A percentile compares a stretch with the other conserved stretches of the same genome.
phyloP scores from a whole-genome alignment of 2,329 filamentous ascomycete genomes.

The Oidium heveae region DNA sequence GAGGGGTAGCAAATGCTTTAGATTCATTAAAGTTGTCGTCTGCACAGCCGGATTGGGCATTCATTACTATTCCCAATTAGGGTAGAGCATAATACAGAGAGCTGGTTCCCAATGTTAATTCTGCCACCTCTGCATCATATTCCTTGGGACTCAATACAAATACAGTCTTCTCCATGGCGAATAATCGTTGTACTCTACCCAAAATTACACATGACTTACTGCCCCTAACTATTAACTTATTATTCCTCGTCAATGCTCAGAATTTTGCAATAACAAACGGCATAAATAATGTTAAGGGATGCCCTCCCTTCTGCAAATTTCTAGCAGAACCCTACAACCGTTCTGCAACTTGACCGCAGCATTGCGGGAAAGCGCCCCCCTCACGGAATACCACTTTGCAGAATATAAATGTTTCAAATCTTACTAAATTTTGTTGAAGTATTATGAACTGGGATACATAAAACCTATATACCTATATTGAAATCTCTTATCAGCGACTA shows the following conservation, averaged over 20 bases:
- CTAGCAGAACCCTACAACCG: constrained; percentile 4
- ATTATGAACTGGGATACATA: too few species aligned
- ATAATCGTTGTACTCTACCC: constrained; percentile 23
- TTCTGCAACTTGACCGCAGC: constrained; percentile 6
- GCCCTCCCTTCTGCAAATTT: constrained; percentile 6
- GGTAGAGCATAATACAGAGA: constrained; percentile 7
- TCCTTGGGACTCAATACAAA: constrained; percentile 15
- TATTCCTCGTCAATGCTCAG: constrained; percentile 11
- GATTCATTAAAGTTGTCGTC: constrained; percentile 1
- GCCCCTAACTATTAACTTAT: constrained; percentile 11
- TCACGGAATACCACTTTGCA: constrained; percentile 2
- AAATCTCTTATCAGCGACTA: neutral
- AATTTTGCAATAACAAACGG: constrained; percentile 11
- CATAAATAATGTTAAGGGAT: constrained; percentile 13
- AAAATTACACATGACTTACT: constrained; percentile 17
- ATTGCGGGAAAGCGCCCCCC: constrained; percentile 8
- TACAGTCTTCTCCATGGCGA: constrained; percentile 23
- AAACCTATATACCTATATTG: neutral
- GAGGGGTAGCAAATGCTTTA: constrained; percentile 1
- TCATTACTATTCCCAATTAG: constrained; percentile 6
- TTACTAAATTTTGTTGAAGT: neutral
- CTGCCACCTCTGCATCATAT: constrained; percentile 5
- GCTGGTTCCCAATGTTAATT: constrained; percentile 4
- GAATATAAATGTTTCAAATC: neutral
- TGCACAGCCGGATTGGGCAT: constrained; percentile 3